Base-by-base conservation (phyloP, 106 monocot genomes). In the Platanthera guangdongensis region DNA sequence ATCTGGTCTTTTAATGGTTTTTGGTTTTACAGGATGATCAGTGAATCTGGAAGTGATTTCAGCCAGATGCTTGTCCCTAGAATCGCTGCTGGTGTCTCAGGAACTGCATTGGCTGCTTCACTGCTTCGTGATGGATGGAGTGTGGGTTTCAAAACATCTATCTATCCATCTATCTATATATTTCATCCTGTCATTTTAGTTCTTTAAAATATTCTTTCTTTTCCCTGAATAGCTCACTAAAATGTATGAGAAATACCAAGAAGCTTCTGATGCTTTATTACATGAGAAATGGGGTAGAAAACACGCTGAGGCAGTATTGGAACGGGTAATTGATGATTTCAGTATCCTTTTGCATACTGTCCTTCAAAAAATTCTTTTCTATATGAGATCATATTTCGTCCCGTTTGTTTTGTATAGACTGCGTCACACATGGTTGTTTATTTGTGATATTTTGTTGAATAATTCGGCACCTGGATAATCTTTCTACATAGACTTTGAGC, bases 161-260 rank as follows among this genome's bases (percentile, higher is more conserved):
- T 62, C 6, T 14, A n/a, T n/a, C n/a, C n/a, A n/a, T 60, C 6
- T 14, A n/a, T 19, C 30, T 68, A 32, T 68, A 30, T 68, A 32
- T 25, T 46, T 57, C 18, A 45, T 50, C 57, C 50, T 7, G 7
- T 67, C 2, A 6, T 47, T 52, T 81, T 69, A 47, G 39, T 9
- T 6, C 6, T 71, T 76, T 77, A 71, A 8, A 47, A 50, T 82
- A 7, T 67, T 15, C 51, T 28, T 68, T 74, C 22, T 50, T 32
- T 75, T 25, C 65, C 21, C 9, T 39, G 14, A 81, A 18, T 82
- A 97, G 97, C 90, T 99, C 74, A 86, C 90, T 62, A 99, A 94
- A 86, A 92, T 99, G 82, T 99, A 94, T 84, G 99, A 94, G 70
- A 91, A 99, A 83, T 99, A 99, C 70, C 94, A 99, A 86, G 99